phyloP scores from a whole-genome alignment of 2,329 filamentous ascomycete genomes.

The Reticulascus tulasneorum region DNA sequence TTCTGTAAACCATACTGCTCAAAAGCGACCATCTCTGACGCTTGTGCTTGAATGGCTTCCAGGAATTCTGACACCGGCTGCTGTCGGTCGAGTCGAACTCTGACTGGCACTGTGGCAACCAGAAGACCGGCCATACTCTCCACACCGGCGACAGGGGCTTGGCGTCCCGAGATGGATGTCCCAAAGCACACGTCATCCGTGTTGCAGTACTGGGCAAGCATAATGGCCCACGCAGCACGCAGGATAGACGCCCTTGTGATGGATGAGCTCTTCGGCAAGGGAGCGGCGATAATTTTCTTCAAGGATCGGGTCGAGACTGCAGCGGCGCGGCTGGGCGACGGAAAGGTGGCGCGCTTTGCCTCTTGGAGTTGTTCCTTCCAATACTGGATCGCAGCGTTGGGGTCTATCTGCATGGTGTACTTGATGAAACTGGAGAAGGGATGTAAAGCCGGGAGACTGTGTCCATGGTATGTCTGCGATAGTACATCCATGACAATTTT shows the following conservation, averaged over 20 bases:
- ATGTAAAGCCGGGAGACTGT: not conserved
- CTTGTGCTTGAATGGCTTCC: constrained; percentile 22
- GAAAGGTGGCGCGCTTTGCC: constrained; percentile 11
- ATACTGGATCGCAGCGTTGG: constrained; percentile 1
- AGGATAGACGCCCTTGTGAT: constrained; percentile 22
- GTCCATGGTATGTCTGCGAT: constrained; percentile 5
- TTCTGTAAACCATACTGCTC: constrained; percentile 26
- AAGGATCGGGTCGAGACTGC: not conserved
- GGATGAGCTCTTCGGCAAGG: not conserved
- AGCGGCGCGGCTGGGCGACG: not conserved
- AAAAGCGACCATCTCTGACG: constrained; percentile 19
- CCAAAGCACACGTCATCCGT: constrained; percentile 33
- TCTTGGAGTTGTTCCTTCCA: constrained; percentile 11
- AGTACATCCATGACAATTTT: constrained; percentile 1
- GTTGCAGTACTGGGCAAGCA: constrained; percentile 30
- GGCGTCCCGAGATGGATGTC: constrained; percentile 29
- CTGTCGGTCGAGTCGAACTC: constrained; percentile 8
- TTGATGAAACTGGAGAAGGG: constrained; percentile 12
- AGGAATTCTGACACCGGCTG: constrained; percentile 11
- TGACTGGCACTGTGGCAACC: constrained; percentile 10
- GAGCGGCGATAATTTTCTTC: not conserved
- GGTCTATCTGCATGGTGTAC: constrained; percentile 1
- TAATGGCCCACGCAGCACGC: constrained; percentile 37
- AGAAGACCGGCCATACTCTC: constrained; percentile 24
- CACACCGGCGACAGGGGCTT: constrained; percentile 2